phyloP scores from a whole-genome alignment of 2,329 filamentous ascomycete species.

The Aspergillus jensenii region DNA sequence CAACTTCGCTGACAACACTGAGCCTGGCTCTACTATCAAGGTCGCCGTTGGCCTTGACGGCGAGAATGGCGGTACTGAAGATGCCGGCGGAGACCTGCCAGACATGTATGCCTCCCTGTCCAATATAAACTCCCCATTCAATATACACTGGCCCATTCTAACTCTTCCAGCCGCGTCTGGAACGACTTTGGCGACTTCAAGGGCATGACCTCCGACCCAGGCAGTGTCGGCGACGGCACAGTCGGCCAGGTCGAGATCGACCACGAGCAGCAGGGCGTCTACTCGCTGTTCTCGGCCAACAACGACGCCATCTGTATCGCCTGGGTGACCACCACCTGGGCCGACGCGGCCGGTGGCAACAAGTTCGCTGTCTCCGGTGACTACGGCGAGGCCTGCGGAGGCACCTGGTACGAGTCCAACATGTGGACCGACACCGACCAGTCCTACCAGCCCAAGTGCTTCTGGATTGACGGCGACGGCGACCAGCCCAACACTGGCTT shows the following conservation, averaged over 20 bases:
- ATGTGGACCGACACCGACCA: slow-evolving; percentile 11
- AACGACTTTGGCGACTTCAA: slow-evolving; percentile 10
- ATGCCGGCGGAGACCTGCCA: slow-evolving; percentile 12
- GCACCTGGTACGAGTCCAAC: slow-evolving; percentile 12
- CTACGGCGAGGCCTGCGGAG: slow-evolving; percentile 11
- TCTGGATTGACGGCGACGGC: slow-evolving; percentile 12
- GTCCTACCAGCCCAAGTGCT: slow-evolving; percentile 11
- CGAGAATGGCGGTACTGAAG: neutral
- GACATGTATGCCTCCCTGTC: slow-evolving; percentile 3
- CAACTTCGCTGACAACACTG: slow-evolving; percentile 3
- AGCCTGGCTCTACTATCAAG: slow-evolving; percentile 13
- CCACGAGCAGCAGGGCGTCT: slow-evolving; percentile 13
- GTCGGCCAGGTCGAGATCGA: slow-evolving; percentile 7
- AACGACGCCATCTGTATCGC: slow-evolving; percentile 13
- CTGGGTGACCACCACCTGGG: slow-evolving; percentile 15
- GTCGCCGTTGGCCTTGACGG: slow-evolving; percentile 11
- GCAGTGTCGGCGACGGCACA: slow-evolving; percentile 3
- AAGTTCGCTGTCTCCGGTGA: slow-evolving; percentile 12
- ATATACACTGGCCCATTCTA: neutral
- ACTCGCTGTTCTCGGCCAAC: slow-evolving; percentile 11
- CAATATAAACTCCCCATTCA: neutral
- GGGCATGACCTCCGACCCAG: slow-evolving; percentile 9
- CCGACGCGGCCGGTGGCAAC: slow-evolving; percentile 8
- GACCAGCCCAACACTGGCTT: slow-evolving; percentile 11
- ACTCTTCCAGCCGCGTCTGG: slow-evolving; percentile 6